Base-by-base conservation (phyloP, 2,329 filamentous ascomycete genomes). In the Aureobasidium sp. region DNA sequence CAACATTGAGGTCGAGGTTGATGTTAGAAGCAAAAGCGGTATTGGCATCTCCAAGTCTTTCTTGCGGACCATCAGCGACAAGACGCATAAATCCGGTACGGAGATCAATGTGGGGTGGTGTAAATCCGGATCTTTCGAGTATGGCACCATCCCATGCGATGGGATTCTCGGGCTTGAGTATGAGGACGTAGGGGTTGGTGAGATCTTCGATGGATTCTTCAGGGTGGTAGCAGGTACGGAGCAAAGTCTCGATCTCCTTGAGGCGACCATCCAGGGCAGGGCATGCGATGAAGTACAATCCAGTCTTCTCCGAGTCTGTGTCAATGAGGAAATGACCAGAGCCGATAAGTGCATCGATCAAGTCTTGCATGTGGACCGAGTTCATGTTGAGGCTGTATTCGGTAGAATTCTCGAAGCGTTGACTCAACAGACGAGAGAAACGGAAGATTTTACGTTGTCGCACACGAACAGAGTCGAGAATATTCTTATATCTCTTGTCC, bases 401-500 rank as follows among this genome's bases (percentile, higher is more conserved):
- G 10, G 91, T 96, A 5, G 90, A 90, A 71, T 99, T 97, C 74
- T 99, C 94, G 70, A 99, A 99, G 63, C 93, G 87, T 71, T 96
- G 90, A 68, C 89, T 92, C 61, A 99, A 76, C 72, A 96, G 90
- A 67, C 91, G 85, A 20, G 90, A 94, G 75, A 97, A 97, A 64
- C 94, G 90, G 72, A 97, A 96, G 66, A 99, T 81, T 84, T 97
- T 97, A 74, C 94, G 85, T 75, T 99, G 94, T 26, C 94, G 86
- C 62, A 97, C 92, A 70, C 94, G 91, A 26, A 97, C 95, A 0
- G 94, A 97, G 73, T 99, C 94, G 2, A 99, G 79, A 66, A 92
- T 91, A 65, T 91, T 88, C 76, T 97, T 97, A 80, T 97, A 99
- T 50, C 94, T 86, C 78, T 96, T 97, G 74, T 94, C 95, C 88